phyloP scores from a whole-genome alignment of 2,329 filamentous ascomycete genomes.

The Fusarium pilosicola region DNA sequence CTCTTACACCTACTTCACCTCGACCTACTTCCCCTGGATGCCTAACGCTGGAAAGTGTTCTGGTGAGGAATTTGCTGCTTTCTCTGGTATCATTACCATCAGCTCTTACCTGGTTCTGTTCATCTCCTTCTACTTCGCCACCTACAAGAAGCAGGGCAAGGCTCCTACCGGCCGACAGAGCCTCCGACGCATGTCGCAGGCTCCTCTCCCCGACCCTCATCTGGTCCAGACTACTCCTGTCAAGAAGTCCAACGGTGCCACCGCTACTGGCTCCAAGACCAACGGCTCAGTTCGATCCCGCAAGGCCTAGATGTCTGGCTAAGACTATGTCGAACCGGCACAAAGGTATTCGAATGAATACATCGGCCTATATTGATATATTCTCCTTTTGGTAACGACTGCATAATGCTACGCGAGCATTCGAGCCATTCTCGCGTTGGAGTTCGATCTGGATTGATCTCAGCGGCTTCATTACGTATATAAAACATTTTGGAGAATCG shows the following conservation, averaged over 20 bases:
- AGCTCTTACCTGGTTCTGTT: conserved; percentile 97
- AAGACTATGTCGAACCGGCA: neutral
- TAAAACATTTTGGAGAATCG: conserved; percentile 41
- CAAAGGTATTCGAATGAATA: neutral
- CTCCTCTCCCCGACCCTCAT: conserved; percentile 79
- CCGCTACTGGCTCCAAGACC: conserved; percentile 63
- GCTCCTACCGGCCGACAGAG: conserved; percentile 82
- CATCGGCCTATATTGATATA: neutral
- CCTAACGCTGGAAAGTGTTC: conserved; percentile 89
- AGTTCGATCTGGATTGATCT: conserved; percentile 36
- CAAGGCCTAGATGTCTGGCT: conserved; percentile 62
- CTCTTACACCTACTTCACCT: conserved; percentile 98
- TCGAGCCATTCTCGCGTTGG: conserved; percentile 20
- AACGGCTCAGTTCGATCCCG: conserved; percentile 74
- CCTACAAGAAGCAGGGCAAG: conserved; percentile 90
- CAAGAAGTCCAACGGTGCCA: conserved; percentile 62
- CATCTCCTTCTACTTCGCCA: conserved; percentile 98
- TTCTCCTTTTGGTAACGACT: conserved; percentile 8
- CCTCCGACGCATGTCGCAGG: conserved; percentile 72
- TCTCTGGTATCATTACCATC: conserved; percentile 90
- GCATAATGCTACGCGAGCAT: conserved; percentile 17
- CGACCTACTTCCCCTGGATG: conserved; percentile 85
- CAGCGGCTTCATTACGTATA: conserved; percentile 40
- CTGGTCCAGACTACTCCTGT: conserved; percentile 65
- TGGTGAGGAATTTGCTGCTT: conserved; percentile 95